These are phyloP conservation scores for Paratinospora sagittata DNA, from an alignment of 164 flowering plant species.

Conservation along the genomic window DNA sequence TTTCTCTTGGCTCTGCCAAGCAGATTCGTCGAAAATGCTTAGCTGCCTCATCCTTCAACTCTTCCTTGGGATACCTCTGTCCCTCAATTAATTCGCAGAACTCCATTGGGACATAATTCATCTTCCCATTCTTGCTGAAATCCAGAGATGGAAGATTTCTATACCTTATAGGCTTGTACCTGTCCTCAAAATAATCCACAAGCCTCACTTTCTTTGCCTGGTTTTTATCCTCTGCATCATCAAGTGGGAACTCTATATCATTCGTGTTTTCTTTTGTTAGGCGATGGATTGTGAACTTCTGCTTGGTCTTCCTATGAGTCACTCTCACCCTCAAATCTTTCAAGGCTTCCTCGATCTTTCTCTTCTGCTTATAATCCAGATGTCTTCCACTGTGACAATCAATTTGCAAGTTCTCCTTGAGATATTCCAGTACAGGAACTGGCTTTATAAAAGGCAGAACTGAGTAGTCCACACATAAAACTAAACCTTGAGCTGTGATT, in stretches of 20 bases:
- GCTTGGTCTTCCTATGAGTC: constrained; percentile 53
- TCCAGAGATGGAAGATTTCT: constrained; percentile 60
- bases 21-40: constrained; percentile 26
- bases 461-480: constrained; percentile 53
- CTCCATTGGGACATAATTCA: constrained; percentile 69
- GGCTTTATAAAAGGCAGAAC: constrained; percentile 48
- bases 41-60: constrained; percentile 24
- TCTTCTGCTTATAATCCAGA: not conserved
- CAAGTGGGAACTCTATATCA: constrained; percentile 18
- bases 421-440: constrained; percentile 47
- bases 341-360: constrained; percentile 27
- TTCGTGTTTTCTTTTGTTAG: constrained; percentile 28
- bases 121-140: constrained; percentile 35
- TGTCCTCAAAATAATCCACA: constrained; percentile 44
- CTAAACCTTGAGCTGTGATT: constrained; percentile 53
- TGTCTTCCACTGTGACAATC: not conserved
- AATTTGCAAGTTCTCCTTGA: constrained; percentile 29
- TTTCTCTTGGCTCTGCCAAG: constrained; percentile 27
- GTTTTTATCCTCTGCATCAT: constrained; percentile 27
- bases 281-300: constrained; percentile 44
- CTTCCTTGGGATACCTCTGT: constrained; percentile 58
- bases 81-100: constrained; percentile 65
- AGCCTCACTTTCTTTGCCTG: constrained; percentile 24
- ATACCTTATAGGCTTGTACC: constrained; percentile 34
- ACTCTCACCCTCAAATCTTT: constrained; percentile 52